Evolutionary conservation across 2,329 filamentous ascomycete species (phyloP).

Genomic region (Orbilia ellipsospora): DNA sequence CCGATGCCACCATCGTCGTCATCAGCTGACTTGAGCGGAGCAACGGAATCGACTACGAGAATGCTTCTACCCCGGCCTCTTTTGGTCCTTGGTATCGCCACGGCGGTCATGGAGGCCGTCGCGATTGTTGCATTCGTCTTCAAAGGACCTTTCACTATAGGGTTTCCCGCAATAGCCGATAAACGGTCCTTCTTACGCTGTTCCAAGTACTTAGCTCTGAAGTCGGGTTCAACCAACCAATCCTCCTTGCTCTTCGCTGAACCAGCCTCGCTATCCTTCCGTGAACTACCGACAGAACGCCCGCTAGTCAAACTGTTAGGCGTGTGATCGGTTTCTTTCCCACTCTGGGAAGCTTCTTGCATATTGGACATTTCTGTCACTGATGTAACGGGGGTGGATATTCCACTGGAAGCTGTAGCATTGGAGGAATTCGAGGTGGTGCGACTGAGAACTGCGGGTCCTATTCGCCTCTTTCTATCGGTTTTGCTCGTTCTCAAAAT

Average conservation of each 20-base stretch:
- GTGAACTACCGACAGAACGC: constrained; percentile 27
- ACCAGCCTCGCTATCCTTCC: constrained; percentile 35
- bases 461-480: constrained; percentile 32
- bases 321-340: constrained; percentile 37
- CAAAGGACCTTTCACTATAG: constrained; percentile 50
- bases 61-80: constrained; percentile 56
- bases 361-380: constrained; percentile 48
- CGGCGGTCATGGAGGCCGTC: constrained; percentile 47
- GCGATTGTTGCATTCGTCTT: constrained; percentile 44
- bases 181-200: constrained; percentile 55
- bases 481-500: constrained; percentile 38
- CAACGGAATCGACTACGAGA: constrained; percentile 57
- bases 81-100: constrained; percentile 47
- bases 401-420: constrained; percentile 42
- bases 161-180: constrained; percentile 48
- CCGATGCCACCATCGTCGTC: constrained; percentile 22
- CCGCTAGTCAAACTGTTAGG: constrained; percentile 32
- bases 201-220: constrained; percentile 58
- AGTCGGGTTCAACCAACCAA: constrained; percentile 59
- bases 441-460: constrained; percentile 25
- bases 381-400: constrained; percentile 45
- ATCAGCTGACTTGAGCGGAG: constrained; percentile 57
- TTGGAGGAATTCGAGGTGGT: constrained; percentile 51
- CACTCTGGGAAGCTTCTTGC: constrained; percentile 39
- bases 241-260: constrained; percentile 53